phyloP scores from a whole-genome alignment of 2,329 filamentous ascomycete species.

The Xylaria sp. region DNA sequence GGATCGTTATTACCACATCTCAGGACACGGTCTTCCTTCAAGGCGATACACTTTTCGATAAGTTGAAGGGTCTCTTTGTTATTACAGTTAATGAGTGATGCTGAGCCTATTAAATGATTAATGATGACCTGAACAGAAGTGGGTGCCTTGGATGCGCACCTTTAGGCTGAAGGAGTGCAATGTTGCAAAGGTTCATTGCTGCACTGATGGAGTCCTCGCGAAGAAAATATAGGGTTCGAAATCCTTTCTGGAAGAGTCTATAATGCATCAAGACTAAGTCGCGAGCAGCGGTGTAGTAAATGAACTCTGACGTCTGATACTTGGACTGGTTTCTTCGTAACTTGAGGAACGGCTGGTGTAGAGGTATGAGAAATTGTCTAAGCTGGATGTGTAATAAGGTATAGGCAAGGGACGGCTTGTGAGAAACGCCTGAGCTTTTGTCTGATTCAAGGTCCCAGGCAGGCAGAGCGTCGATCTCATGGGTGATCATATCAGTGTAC shows the following conservation, averaged over 20 bases:
- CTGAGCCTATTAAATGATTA: constrained; percentile 56
- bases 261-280: constrained; percentile 72
- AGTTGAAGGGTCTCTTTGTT: constrained; percentile 69
- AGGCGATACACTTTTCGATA: constrained; percentile 69
- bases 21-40: constrained; percentile 70
- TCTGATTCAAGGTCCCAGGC: constrained; percentile 62
- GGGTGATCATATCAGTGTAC: constrained; percentile 70
- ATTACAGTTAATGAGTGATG: constrained; percentile 72
- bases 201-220: constrained; percentile 70
- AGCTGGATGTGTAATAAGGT: constrained; percentile 70
- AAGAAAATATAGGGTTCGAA: constrained; percentile 69
- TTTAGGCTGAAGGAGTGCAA: constrained; percentile 69
- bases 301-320: constrained; percentile 71
- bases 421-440: constrained; percentile 55
- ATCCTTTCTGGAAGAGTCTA: constrained; percentile 68
- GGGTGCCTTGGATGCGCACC: constrained; percentile 40
- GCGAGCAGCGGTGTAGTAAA: constrained; percentile 71
- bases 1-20: constrained; percentile 73
- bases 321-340: constrained; percentile 69
- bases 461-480: constrained; percentile 69
- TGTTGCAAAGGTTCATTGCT: constrained; percentile 70
- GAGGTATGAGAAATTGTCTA: constrained; percentile 69
- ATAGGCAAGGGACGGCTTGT: constrained; percentile 68
- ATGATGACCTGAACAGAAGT: constrained; percentile 7
- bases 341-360: constrained; percentile 70